These are phyloP conservation scores for Apiotrichum laibachii DNA, from an alignment of 1,284 basidiomycete species.

Conservation along the genomic window DNA sequence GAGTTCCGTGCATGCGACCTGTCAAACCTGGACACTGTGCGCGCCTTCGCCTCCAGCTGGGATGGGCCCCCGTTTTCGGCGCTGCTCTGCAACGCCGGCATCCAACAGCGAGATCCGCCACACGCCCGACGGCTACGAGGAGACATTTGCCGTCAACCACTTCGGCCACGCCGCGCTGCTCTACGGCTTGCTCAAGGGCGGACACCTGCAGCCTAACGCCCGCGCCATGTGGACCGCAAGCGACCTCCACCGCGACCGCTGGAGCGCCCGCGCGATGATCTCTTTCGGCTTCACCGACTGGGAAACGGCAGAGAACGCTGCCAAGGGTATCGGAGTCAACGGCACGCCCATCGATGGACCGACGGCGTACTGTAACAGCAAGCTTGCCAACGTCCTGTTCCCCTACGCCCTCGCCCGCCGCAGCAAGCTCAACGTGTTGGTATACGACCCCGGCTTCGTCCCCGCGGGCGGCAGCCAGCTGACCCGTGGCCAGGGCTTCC, in stretches of 20 bases:
- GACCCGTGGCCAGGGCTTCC: no score
- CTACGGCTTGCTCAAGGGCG: slow-evolving; percentile 19
- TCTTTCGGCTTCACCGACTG: slow-evolving; percentile 3
- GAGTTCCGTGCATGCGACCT: no score
- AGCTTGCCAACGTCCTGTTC: slow-evolving; percentile 23
- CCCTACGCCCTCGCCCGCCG: slow-evolving; percentile 18
- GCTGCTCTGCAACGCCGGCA: not conserved
- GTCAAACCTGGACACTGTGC: no score
- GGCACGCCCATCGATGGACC: not conserved
- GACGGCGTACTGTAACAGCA: slow-evolving; percentile 9
- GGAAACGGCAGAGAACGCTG: slow-evolving; percentile 21
- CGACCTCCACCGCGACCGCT: slow-evolving; percentile 14
- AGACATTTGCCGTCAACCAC: slow-evolving; percentile 28
- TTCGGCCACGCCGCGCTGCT: slow-evolving; percentile 28
- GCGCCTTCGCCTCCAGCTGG: no score
- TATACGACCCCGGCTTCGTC: slow-evolving; percentile 26
- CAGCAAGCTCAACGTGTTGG: slow-evolving; percentile 16
- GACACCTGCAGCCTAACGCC: slow-evolving; percentile 10
- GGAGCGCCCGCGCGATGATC: not conserved
- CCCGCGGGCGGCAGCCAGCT: slow-evolving; percentile 1
- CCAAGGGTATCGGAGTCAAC: slow-evolving; percentile 6
- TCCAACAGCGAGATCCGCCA: no score
- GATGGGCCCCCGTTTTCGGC: not conserved
- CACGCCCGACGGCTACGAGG: slow-evolving; percentile 11
- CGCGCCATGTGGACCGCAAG: slow-evolving; percentile 18